Evolutionary conservation across 176 grass and related monocot genomes (phyloP), one percentile per base, ranked within the genome.

Genomic region (Melocanna baccifera): DNA sequence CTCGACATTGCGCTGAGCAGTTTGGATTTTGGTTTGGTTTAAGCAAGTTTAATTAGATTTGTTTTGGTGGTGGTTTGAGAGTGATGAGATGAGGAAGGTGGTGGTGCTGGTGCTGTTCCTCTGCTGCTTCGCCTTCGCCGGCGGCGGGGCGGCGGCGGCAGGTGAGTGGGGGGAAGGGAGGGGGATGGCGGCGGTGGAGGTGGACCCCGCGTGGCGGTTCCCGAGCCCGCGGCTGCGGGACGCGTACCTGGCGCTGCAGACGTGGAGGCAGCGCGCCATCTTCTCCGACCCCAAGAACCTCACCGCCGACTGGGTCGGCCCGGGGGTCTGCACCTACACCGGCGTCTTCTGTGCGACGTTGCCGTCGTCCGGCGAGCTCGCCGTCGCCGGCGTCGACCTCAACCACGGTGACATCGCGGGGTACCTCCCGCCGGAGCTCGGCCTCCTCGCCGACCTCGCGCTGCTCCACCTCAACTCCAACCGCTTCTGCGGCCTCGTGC

Each of bases 321-420:
- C 92, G 2, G 81, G 12, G 8, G 92, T 94, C 40, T 94, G 92
- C 87, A 20, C 3, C 89, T 94, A 94, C 81, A 87, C 56, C 6
- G 81, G 92, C 39, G 87, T 94, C 0, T 92, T n/a, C 84, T 94
- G 92, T 59, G 87, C 90, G 50, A 57, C 71, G 0, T 7, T 84
- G 0, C 92, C 92, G 0, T 67, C 12, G 6, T 34, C 62, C 45
- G 72, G 84, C 9, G 80, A 92, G 77, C 16, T 79, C 48, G 55
- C 92, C 48, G 93, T 98, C 9, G 96, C 91, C 0, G 89, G 96
- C 39, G n/a, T 98, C 68, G 96, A 98, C 88, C 92, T 98, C 71
- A 98, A 98, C 91, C 96, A 94, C 68, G 96, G 87, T 63, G 96
- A 96, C 93, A 96, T 98, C 72, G 96, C 91, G 5, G 96, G 96